Conservation (phyloP, 2,329 filamentous ascomycete genomes). For the Stagonosporopsis vannaccii region DNA sequence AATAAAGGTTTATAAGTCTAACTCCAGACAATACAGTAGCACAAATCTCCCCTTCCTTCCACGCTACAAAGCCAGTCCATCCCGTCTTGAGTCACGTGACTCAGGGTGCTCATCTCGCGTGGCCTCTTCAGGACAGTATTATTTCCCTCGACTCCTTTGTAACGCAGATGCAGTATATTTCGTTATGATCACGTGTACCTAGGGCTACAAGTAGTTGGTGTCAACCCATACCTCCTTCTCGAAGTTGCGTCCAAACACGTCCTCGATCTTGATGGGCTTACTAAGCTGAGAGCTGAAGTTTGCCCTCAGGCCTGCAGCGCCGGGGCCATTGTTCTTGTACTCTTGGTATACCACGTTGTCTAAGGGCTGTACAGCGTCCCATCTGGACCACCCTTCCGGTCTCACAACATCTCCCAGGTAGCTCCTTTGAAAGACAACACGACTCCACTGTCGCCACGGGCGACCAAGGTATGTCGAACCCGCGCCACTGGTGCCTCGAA, state of each 20-base stretch:
- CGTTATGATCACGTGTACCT: background rate
- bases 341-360: constrained; percentile 26
- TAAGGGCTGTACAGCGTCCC: constrained; percentile 26
- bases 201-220: constrained; percentile 12
- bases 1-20: no score
- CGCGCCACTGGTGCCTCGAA: constrained; percentile 48
- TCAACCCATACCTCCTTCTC: constrained; percentile 30
- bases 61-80: no score
- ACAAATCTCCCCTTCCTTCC: no score
- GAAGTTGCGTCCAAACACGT: constrained; percentile 23
- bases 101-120: no score
- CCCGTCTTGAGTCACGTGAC: no score
- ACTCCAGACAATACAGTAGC: no score
- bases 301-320: constrained; percentile 13
- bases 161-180: no score
- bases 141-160: background rate
- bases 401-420: constrained; percentile 63
- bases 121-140: no score
- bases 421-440: constrained; percentile 59
- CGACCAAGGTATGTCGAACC: constrained; percentile 56
- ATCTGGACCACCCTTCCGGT: constrained; percentile 60
- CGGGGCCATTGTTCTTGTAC: constrained; percentile 28
- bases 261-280: constrained; percentile 12
- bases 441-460: constrained; percentile 57
- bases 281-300: constrained; percentile 19